phyloP scores from a whole-genome alignment of 768 basidiomycete species.

The Mrakia blollopis region DNA sequence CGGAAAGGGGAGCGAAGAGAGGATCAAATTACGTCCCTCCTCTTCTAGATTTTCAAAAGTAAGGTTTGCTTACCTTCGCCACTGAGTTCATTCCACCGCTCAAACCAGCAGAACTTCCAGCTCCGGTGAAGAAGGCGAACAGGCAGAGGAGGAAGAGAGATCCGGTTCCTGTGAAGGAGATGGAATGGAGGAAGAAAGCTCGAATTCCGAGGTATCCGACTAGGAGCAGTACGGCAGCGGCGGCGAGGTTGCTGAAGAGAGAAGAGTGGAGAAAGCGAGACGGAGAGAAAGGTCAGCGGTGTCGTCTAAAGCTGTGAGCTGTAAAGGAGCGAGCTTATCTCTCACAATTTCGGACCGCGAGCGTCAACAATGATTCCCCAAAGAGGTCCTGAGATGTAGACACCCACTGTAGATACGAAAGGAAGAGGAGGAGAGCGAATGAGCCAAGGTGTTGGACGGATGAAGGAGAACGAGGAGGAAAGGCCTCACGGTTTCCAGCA shows the following conservation, averaged over 20 bases:
- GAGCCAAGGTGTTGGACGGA: too few relatives aligned
- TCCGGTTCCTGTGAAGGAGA: conserved; percentile 42
- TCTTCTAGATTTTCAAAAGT: conserved; percentile 45
- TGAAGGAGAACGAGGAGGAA: conserved; percentile 2
- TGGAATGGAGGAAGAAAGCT: conserved; percentile 56
- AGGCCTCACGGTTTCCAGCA: conserved; percentile 32
- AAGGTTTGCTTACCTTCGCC: conserved; percentile 62
- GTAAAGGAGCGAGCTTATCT: neutral
- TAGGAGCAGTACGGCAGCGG: conserved; percentile 59
- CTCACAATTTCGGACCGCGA: conserved; percentile 58
- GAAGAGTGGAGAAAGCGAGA: neutral
- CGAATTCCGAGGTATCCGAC: conserved; percentile 72
- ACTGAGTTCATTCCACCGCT: conserved; percentile 69
- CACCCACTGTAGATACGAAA: conserved; percentile 60
- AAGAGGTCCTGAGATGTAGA: conserved; percentile 58
- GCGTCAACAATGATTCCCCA: conserved; percentile 75
- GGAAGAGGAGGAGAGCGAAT: neutral
- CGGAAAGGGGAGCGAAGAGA: neutral
- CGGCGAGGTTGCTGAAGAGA: conserved; percentile 49
- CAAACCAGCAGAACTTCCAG: conserved; percentile 64
- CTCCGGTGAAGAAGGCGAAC: conserved; percentile 68
- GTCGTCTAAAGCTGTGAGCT: neutral
- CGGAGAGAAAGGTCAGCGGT: neutral
- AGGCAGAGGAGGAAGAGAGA: conserved; percentile 53
- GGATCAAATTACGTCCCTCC: neutral